Evolutionary conservation across 2,329 filamentous ascomycete species (phyloP), one percentile per base, ranked within the genome.

Genomic region (Alternaria postmessia): DNA sequence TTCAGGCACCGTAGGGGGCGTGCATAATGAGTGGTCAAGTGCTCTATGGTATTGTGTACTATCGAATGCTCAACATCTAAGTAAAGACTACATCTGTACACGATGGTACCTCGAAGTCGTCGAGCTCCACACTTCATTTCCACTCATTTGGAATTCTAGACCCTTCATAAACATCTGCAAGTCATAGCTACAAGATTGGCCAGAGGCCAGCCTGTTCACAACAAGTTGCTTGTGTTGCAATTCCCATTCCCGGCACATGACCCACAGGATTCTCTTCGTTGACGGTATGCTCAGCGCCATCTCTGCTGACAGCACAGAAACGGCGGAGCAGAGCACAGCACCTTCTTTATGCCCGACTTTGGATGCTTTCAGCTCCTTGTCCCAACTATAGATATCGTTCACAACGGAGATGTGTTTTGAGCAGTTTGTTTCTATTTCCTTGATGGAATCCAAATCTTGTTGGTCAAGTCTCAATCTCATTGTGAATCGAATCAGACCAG

Each of bases 361-460:
- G 22, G 66, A 26, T 34, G 64, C 22, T 22, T 54, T 26, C 55
- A 66, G 34, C 59, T 82, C 80, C 63, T 82, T 82, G n/a, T 81
- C 78, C 43, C 58, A 82, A 61, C 72, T 77, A 54, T 66, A 78
- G 58, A 82, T 81, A 59, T 82, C 80, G 65, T 82, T 82, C 28
- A 82, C 65, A 6, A 81, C 64, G 3, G 78, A 77, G 43, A 82
- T 67, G 44, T 81, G 80, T 59, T 77, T 76, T 5, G 73, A 64
- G 57, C 70, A 78, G 58, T 78, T 80, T 30, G 57, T 42, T 14
- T 82, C 79, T 6, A 80, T 51, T 0, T 63, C 39, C 0, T 58
- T 41, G 2, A 75, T 59, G 0, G 52, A 28, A 0, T 53, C 44
- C 0, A 79, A 61, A n/a, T 81, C 77, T 1, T 63, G 42, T 7